Base-by-base conservation (phyloP, 1,139 yeast genomes). In the Magnusiomyces fungicola region DNA sequence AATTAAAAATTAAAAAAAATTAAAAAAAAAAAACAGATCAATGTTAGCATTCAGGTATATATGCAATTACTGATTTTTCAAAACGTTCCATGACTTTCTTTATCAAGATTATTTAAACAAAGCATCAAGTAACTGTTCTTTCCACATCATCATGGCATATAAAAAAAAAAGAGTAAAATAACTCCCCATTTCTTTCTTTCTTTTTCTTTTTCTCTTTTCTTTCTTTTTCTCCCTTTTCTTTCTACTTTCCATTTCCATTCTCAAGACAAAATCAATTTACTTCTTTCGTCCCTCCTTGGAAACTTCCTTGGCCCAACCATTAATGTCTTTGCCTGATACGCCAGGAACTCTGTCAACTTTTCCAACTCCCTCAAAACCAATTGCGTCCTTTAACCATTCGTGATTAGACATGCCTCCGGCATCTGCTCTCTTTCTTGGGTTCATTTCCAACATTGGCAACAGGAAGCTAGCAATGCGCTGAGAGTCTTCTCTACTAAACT, bases 401-500 rank as follows among this genome's bases (percentile, higher is more conserved):
- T 85, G 94, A 56, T 81, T 80, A 14, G 83, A 73, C 79, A 81
- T 76, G 30, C 87, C 89, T 27, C 92, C 95, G 16, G 90, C 90
- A 68, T 81, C 95, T 21, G 86, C 87, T 49, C 96, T 72, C 38
- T 67, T 60, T 56, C 74, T 80, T 1, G 96, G 96, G 60, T 79
- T 81, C 25, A 84, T 66, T 14, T 75, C 68, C 43, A 88, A 71
- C 92, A 88, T 83, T 19, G 95, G 92, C 49, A 74, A 63, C 54
- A 88, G 68, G 58, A 88, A 85, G 54, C 75, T 80, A 39, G 83
- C 63, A 54, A 87, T 69, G 58, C 78, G 75, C 48, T 69, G 63
- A 36, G 89, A 78, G 56, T 78, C 80, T 36, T 69, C 69, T 54
- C 67, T 72, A 40, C 74, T 71, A 60, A 82, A 76, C 56, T 81